phyloP scores from a whole-genome alignment of 768 basidiomycete genomes.

The Suillus brevipes region DNA sequence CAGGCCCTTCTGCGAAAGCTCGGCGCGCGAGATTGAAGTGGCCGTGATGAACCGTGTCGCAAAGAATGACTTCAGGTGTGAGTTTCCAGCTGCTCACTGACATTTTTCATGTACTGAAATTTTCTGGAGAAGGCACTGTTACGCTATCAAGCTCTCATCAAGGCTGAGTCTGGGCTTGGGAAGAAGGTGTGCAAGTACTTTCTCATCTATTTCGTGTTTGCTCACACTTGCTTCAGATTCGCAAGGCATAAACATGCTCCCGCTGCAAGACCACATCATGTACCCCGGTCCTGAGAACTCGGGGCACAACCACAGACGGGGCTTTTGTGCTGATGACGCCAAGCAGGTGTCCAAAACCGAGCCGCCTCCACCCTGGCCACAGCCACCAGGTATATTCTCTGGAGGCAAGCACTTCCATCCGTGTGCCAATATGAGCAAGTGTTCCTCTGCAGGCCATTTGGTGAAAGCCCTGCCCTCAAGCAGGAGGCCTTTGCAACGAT shows the following conservation, averaged over 20 bases:
- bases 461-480: neutral
- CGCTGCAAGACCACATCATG: slow-evolving; percentile 15
- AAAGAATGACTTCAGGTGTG: slow-evolving; percentile 16
- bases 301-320: slow-evolving; percentile 10
- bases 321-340: slow-evolving; percentile 4
- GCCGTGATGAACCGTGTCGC: slow-evolving; percentile 10
- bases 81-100: neutral
- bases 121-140: slow-evolving; percentile 16
- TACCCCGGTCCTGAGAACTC: slow-evolving; percentile 13
- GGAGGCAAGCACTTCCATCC: neutral
- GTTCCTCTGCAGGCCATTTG: neutral
- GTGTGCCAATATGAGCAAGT: neutral
- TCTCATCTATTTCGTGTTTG: neutral
- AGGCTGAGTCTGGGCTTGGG: neutral
- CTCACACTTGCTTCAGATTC: neutral
- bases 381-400: slow-evolving; percentile 11
- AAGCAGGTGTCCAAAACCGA: neutral
- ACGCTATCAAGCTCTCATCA: slow-evolving; percentile 5
- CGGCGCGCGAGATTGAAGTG: slow-evolving; percentile 11
- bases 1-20: slow-evolving; percentile 14
- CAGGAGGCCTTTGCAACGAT: neutral
- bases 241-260: slow-evolving; percentile 7
- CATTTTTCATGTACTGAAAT: neutral
- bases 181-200: neutral
- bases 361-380: slow-evolving; percentile 7